phyloP scores from a whole-genome alignment of 1,284 basidiomycete genomes.

The Irpex rosettiformis region DNA sequence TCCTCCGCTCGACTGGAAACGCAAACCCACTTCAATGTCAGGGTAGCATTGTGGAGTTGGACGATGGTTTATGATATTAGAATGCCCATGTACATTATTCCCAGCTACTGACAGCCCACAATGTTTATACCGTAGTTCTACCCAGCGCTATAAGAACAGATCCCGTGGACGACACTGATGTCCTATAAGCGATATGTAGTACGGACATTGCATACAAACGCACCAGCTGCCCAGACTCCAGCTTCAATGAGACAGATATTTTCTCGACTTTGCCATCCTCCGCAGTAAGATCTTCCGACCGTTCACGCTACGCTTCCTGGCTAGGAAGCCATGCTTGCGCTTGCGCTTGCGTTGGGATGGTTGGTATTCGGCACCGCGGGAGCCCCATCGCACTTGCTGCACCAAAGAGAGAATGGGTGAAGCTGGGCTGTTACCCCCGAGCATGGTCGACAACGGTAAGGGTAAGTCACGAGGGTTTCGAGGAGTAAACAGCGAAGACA shows the following conservation, averaged over 20 bases:
- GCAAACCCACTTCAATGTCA: neutral
- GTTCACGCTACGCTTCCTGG: constrained; percentile 56
- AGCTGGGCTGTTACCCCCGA: constrained; percentile 3
- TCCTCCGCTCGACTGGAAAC: neutral
- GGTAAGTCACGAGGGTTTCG: constrained; percentile 3
- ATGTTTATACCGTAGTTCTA: neutral
- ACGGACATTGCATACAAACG: no score
- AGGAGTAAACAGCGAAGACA: constrained; percentile 2
- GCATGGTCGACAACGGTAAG: neutral
- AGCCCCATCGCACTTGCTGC: constrained; percentile 45
- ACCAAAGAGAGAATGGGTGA: constrained; percentile 18
- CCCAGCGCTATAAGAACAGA: no score
- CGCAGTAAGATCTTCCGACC: constrained; percentile 58
- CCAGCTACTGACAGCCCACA: neutral
- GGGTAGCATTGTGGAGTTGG: neutral
- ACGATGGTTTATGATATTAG: neutral
- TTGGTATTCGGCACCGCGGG: constrained; percentile 78
- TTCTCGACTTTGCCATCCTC: constrained; percentile 33
- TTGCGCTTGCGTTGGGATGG: constrained; percentile 87
- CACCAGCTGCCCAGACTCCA: neutral
- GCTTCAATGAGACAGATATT: constrained; percentile 36
- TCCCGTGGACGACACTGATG: no score
- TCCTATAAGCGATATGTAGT: no score
- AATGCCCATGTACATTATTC: neutral
- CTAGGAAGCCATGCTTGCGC: constrained; percentile 84